Evolutionary conservation across 1,284 basidiomycete genomes (phyloP).

Genomic region (Vanrija humicola): DNA sequence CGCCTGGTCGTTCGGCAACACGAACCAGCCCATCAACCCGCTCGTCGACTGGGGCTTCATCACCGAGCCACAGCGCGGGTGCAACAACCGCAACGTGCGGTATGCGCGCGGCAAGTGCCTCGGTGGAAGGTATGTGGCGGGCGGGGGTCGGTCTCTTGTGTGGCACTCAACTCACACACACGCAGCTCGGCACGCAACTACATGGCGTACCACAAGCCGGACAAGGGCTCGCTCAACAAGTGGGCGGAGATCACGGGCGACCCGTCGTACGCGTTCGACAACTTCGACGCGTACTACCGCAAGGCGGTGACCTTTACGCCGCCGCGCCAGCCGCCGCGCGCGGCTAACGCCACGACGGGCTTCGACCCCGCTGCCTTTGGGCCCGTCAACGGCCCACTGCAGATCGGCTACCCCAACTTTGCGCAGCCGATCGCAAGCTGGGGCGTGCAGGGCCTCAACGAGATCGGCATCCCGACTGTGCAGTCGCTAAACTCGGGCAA

Average conservation of each 20-base stretch:
- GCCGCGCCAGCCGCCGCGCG: background rate
- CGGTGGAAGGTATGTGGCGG: background rate
- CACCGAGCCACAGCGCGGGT: constrained; percentile 2
- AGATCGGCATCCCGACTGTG: background rate
- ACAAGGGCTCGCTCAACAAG: background rate
- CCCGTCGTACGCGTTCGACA: background rate
- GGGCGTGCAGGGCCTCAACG: background rate
- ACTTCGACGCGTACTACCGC: background rate
- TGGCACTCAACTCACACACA: background rate
- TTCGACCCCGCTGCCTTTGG: background rate
- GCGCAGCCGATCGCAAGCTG: background rate
- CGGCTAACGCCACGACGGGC: background rate
- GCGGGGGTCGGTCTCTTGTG: too few relatives aligned
- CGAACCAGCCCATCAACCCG: background rate
- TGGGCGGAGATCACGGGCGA: constrained; percentile 3
- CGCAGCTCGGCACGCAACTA: constrained; percentile 1
- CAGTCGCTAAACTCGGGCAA: constrained; percentile 1
- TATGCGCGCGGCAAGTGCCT: constrained; percentile 10
- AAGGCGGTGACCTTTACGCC: constrained; percentile 2
- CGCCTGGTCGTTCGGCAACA: background rate
- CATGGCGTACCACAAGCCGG: constrained; percentile 2
- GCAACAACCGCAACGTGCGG: background rate
- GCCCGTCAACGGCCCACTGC: background rate
- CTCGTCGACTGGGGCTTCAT: constrained; percentile 4
- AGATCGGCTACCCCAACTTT: constrained; percentile 1